Conservation (phyloP, 176 grass and related monocot species). For the Themeda triandra region DNA sequence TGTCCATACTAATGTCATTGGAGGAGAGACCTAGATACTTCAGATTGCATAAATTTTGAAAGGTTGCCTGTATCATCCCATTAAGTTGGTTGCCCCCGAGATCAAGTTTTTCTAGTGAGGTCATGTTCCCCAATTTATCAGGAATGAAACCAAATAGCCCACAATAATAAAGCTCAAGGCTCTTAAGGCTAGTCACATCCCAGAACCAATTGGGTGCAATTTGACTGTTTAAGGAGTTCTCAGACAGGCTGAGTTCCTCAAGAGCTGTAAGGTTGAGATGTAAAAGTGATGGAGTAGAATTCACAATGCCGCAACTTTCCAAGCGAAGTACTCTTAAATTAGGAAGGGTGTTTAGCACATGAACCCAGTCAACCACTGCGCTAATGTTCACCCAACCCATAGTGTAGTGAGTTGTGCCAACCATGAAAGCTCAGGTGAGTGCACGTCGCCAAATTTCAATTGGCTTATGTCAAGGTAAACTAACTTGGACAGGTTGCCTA, state of each 20-base stretch:
- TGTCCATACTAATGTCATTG: not conserved
- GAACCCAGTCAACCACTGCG: not conserved
- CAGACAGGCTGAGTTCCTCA: not conserved
- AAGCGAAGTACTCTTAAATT: not conserved
- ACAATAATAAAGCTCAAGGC: fast-evolving
- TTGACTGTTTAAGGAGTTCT: not conserved
- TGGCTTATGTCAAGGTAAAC: not conserved
- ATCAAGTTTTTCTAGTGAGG: not conserved
- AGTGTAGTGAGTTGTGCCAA: not conserved
- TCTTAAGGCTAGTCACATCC: not conserved
- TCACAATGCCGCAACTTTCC: fast-evolving
- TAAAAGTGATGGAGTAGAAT: not conserved
- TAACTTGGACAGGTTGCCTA: not conserved
- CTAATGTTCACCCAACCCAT: not conserved
- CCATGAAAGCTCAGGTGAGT: not conserved
- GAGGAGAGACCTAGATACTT: fast-evolving
- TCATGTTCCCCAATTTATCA: not conserved
- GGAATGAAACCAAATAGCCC: not conserved
- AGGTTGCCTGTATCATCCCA: not conserved
- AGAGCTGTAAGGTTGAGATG: not conserved
- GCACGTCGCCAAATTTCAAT: too few relatives aligned
- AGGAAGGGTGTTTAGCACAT: not conserved
- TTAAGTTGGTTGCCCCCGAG: not conserved
- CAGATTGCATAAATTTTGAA: not conserved
- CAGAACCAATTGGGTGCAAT: not conserved